Evolutionary conservation across 352 stramenopile genomes (phyloP), one percentile per base, ranked within the genome.

Genomic region (Hyaloperonospora brassicae): DNA sequence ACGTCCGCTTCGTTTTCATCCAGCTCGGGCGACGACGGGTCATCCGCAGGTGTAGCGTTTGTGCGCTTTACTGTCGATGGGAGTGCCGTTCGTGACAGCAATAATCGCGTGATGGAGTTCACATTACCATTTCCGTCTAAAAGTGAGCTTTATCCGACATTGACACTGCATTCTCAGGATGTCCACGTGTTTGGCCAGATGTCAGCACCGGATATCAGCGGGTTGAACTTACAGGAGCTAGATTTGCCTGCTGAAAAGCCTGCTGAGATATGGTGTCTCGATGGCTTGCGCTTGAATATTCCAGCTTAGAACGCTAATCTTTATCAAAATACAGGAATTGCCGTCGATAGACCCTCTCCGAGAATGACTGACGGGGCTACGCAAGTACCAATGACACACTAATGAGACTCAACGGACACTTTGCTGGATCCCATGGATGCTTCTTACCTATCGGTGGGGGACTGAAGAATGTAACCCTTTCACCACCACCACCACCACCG

Each of bases 141-240:
- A 23, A 78, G 70, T 21, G 84, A 94, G 46, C 62, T 94, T 55
- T 94, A 80, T 50, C 84, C 84, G 53, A 94, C 84, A 2, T 64
- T 94, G 54, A 90, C 81, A 23, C 70, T 94, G 36, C 81, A 94
- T 68, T 89, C 81, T 22, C 83, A 88, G 41, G 76, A 86, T 44
- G 67, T 89, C 17, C 76, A 85, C 42, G 82, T 90, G 11, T 79
- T 85, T 48, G 81, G 79, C 30, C 78, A 81, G 24, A 90, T 94
- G 59, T 92, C 82, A 41, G 73, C 72, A 24, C 72, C 82, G 0
- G 82, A 92, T 50, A 80, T 92, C 39, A 69, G 57, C 7, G 45
- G 52, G 2, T 63, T 84, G 23, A 64, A 88, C 57, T 66, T 80
- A 43, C 58, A 69, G 10, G 72, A 79, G 44, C 73, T 89, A 50